Base-by-base conservation (phyloP, 305 asterid genomes). In the Petunia hybrid region DNA sequence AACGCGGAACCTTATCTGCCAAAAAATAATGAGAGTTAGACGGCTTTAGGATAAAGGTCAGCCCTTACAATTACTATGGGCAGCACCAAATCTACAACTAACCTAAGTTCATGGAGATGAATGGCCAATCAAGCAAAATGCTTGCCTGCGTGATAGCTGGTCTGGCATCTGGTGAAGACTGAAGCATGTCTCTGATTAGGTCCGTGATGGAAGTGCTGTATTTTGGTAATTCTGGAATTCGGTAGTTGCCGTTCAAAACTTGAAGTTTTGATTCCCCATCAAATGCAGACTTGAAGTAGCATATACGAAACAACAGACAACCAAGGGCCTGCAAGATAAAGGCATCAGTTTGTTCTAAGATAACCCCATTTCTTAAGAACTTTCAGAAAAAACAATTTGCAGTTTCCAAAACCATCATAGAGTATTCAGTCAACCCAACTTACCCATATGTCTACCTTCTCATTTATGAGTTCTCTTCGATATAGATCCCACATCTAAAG, bases 121-220 rank as follows among this genome's bases (percentile, higher is more conserved):
- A 92, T 90, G 94, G 91, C 95, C 94, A 89, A 93, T 92, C 97
- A 90, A 90, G 97, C 93, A 86, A 91, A 93, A 90, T 83, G 94
- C 97, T 92, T 95, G 98, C 98, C 98, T 95, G 98, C 89, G 97
- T 91, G 92, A 95, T 92, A 88, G 94, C 98, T 77, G 99, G 99
- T 90, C 99, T 87, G 87, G 91, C 89, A 48, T 89, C 87, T 38
- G 99, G 98, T 39, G 97, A 93, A 77, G 98, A 86, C 61, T 94
- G 97, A 86, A 95, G 98, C 92, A 86, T 88, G 68, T 94, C 98
- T 87, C 85, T 88, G 81, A 92, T 91, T 57, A 95, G 97, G 86
- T 88, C 93, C 10, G 89, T 87, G 84, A 94, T 84, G 56, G 87
- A 66, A 64, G 88, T 82, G 88, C 85, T 90, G 92, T 95, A 94